Conservation (phyloP, 1,284 basidiomycete species). For the Rhodotorula sp. region DNA sequence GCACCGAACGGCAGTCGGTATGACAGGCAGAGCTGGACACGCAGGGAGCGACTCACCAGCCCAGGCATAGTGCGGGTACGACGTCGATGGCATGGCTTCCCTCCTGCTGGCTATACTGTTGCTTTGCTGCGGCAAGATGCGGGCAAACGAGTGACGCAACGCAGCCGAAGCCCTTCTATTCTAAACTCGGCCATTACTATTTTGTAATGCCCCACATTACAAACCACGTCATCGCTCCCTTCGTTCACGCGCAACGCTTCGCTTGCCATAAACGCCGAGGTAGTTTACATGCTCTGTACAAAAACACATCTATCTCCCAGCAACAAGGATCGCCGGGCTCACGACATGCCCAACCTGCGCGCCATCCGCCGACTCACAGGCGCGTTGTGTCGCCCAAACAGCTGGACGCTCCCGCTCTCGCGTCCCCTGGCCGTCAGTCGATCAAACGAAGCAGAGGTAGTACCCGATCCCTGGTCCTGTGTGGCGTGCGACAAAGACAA, state of each 20-base stretch:
- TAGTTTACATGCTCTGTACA: no score
- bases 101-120: neutral
- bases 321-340: no score
- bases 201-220: no score
- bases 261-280: no score
- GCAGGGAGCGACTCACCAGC: slow-evolving; percentile 19
- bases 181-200: no score
- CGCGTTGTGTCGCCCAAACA: slow-evolving; percentile 6
- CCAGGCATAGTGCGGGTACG: slow-evolving; percentile 40
- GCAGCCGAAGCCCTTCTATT: no score
- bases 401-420: slow-evolving; percentile 7
- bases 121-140: neutral
- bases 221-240: no score
- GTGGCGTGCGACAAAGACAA: no score
- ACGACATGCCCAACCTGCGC: slow-evolving; percentile 2
- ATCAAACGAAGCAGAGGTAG: no score
- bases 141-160: neutral
- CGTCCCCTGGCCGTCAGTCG: neutral
- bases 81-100: slow-evolving; percentile 23
- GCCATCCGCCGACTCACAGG: slow-evolving; percentile 18
- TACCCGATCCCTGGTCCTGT: no score
- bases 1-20: neutral
- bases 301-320: no score
- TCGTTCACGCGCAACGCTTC: no score
- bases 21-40: neutral